These are phyloP conservation scores for Phyllosticta citribraziliensis DNA, from an alignment of 2,329 filamentous ascomycete species.

Conservation along the genomic window DNA sequence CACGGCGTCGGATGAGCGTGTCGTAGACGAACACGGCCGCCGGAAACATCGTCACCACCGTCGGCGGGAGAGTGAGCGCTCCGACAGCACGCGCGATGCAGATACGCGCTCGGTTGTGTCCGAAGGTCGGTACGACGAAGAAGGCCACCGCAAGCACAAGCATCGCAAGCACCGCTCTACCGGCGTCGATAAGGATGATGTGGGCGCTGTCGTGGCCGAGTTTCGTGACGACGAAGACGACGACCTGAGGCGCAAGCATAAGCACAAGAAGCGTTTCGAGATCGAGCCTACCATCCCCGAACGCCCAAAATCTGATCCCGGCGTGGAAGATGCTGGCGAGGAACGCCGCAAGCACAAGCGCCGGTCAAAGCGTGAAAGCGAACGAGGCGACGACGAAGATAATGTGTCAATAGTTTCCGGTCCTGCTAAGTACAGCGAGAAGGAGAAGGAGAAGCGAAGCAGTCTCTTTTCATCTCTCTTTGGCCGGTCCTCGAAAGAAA, in stretches of 20 bases:
- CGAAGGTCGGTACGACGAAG: conserved; percentile 26
- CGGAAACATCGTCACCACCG: conserved; percentile 24
- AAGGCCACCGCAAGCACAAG: conserved; percentile 25
- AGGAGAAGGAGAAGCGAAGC: conserved; percentile 32
- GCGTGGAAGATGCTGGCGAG: conserved; percentile 23
- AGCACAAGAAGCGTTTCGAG: conserved; percentile 19
- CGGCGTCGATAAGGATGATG: conserved; percentile 7
- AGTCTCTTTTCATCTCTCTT: conserved; percentile 36
- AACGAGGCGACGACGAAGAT: conserved; percentile 30
- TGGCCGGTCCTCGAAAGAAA: conserved; percentile 26
- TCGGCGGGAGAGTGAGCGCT: conserved; percentile 24
- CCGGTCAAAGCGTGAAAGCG: conserved; percentile 29
- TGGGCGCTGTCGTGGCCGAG: conserved; percentile 3
- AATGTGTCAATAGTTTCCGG: conserved; percentile 31
- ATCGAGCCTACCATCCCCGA: conserved; percentile 23
- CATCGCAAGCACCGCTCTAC: conserved; percentile 17
- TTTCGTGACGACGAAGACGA: conserved; percentile 11
- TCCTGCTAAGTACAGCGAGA: conserved; percentile 26
- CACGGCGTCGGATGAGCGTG: conserved; percentile 10
- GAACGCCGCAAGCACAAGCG: conserved; percentile 21
- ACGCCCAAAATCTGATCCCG: conserved; percentile 30
- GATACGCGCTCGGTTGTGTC: conserved; percentile 31
- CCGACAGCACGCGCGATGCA: conserved; percentile 23
- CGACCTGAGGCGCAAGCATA: conserved; percentile 5
- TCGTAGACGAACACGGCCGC: conserved; percentile 7